Evolutionary conservation across 306 rosid genomes (phyloP).

Genomic region (Ochetophila trinervis): DNA sequence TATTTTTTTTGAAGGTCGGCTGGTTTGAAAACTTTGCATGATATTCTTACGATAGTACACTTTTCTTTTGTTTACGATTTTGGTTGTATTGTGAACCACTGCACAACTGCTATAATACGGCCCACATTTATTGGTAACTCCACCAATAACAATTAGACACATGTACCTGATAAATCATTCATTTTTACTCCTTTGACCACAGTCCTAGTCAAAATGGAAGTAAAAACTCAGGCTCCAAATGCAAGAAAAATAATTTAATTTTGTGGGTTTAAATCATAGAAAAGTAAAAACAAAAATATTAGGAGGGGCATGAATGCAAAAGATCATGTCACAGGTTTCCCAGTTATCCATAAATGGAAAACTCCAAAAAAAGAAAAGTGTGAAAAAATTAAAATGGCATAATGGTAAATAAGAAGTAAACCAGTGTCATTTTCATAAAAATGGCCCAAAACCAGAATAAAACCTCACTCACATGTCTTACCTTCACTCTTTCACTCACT

Average conservation of each 20-base stretch:
- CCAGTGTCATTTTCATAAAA: conserved; percentile 20
- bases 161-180: no score
- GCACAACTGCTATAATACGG: no score
- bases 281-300: neutral
- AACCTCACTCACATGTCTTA: conserved; percentile 36
- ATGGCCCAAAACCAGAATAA: conserved; percentile 30
- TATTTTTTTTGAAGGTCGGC: no score
- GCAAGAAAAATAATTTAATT: neutral
- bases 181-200: conserved; percentile 1
- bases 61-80: no score
- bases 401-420: conserved; percentile 26
- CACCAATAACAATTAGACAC: no score
- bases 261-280: no score
- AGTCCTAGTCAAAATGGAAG: neutral
- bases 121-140: no score
- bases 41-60: no score
- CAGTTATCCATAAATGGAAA: conserved; percentile 14
- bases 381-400: conserved; percentile 20
- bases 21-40: no score
- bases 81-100: no score
- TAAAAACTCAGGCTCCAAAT: neutral
- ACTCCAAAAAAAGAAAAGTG: neutral
- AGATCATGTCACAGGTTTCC: no score
- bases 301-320: no score
- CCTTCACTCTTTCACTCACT: neutral